Percentiles rank a stretch among this genome's conserved stretches.
These are phyloP conservation scores for Trebouxiophyceae sp. DNA, from an alignment of 163 green algal species.

Conservation along the genomic window DNA sequence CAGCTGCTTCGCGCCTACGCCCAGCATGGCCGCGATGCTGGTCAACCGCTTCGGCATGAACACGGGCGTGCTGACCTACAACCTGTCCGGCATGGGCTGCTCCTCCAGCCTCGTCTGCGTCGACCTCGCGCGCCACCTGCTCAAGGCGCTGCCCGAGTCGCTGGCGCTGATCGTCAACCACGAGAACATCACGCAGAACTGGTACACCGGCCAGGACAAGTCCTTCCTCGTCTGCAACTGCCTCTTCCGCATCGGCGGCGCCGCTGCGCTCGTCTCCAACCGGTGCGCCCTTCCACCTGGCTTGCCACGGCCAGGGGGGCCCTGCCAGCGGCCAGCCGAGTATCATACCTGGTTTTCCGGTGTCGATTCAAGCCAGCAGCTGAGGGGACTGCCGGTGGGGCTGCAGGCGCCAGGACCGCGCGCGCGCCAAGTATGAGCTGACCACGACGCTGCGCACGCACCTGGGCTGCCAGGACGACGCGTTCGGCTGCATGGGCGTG, in stretches of 20 bases:
- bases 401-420: slow-evolving; percentile 5
- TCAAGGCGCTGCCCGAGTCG: slow-evolving; percentile 24
- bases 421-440: slow-evolving; percentile 17
- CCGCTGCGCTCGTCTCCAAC: slow-evolving; percentile 43
- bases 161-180: slow-evolving; percentile 20
- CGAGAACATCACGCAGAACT: slow-evolving; percentile 31
- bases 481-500: slow-evolving; percentile 12
- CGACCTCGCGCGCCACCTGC: slow-evolving; percentile 57
- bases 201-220: slow-evolving; percentile 24
- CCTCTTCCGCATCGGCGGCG: slow-evolving; percentile 28
- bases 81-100: slow-evolving; percentile 65
- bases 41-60: slow-evolving; percentile 88
- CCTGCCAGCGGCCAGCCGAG: too few species aligned
- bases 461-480: slow-evolving; percentile 12
- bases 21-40: slow-evolving; percentile 35
- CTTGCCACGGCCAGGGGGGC: too few species aligned
- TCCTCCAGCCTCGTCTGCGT: slow-evolving; percentile 65
- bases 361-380: too few species aligned
- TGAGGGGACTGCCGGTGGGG: too few species aligned
- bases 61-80: slow-evolving; percentile 60
- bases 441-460: slow-evolving; percentile 6
- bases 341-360: too few species aligned
- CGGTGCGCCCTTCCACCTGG: slow-evolving; percentile 8
- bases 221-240: slow-evolving; percentile 28
- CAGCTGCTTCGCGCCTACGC: slow-evolving; percentile 25